These are phyloP conservation scores for Spathaspora passalidarum DNA, from an alignment of 805 yeast genomes.

Conservation along the genomic window DNA sequence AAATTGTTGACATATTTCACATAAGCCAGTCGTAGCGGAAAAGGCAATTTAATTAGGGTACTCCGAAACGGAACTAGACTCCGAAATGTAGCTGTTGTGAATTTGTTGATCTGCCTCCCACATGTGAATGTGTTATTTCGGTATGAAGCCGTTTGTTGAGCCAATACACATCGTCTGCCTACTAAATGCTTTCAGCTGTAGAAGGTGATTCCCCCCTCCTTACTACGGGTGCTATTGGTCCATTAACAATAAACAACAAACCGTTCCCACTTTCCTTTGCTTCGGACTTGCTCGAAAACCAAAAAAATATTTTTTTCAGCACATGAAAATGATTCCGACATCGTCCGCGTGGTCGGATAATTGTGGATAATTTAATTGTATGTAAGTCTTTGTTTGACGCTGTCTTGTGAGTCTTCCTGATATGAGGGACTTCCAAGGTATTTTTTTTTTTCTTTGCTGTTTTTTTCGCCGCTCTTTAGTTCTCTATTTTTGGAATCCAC, in stretches of 20 bases:
- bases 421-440: not conserved
- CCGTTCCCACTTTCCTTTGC: not conserved
- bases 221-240: not conserved
- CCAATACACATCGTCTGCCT: too few relatives aligned
- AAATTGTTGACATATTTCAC: not conserved
- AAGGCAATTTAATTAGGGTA: not conserved
- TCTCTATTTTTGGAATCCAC: not conserved
- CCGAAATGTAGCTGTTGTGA: not conserved
- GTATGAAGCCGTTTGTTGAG: too few relatives aligned
- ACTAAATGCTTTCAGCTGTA: too few relatives aligned
- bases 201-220: conserved; percentile 1
- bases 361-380: not conserved
- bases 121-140: too few relatives aligned
- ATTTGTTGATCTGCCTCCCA: too few relatives aligned
- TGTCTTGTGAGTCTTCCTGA: conserved; percentile 6
- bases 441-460: not conserved
- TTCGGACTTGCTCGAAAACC: not conserved
- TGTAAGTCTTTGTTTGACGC: not conserved
- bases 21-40: not conserved
- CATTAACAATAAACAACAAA: not conserved
- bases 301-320: not conserved
- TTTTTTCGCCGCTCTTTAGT: not conserved
- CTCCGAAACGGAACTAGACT: not conserved
- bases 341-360: not conserved
- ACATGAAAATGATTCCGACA: not conserved